Evolutionary conservation across 805 yeast genomes (phyloP).

Genomic region (Yarrowia deformans): DNA sequence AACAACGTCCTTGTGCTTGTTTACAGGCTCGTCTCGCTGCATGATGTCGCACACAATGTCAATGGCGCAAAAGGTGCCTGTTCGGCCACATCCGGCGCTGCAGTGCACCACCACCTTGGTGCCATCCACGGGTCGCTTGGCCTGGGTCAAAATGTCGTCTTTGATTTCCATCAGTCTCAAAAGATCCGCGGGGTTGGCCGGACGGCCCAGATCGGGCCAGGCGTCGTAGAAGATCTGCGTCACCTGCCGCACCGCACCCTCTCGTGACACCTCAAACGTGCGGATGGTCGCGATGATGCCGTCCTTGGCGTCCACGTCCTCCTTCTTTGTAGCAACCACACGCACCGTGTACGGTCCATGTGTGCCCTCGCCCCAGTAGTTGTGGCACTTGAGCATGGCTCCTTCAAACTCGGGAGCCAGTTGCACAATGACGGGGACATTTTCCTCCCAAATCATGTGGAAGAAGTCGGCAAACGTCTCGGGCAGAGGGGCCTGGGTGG

Average conservation of each 20-base stretch:
- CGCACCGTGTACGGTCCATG: conserved; percentile 3
- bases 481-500: conserved; percentile 90
- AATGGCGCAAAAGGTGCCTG: conserved; percentile 77
- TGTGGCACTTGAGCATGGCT: conserved; percentile 81
- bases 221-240: conserved; percentile 76
- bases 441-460: conserved; percentile 73
- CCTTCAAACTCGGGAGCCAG: conserved; percentile 82
- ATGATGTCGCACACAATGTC: conserved; percentile 50
- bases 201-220: conserved; percentile 88
- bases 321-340: background rate
- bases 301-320: conserved; percentile 26
- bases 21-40: conserved; percentile 5
- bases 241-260: conserved; percentile 54
- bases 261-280: conserved; percentile 17
- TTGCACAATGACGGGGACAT: conserved; percentile 71
- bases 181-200: conserved; percentile 66
- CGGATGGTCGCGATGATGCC: conserved; percentile 18
- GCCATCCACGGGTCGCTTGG: conserved; percentile 36
- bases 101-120: conserved; percentile 80
- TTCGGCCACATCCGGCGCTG: conserved; percentile 97
- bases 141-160: conserved; percentile 1
- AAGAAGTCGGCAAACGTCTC: conserved; percentile 87
- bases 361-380: conserved; percentile 67
- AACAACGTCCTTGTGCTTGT: conserved; percentile 58
- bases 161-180: conserved; percentile 62